Percentiles rank a stretch among this genome's conserved stretches.
Evolutionary conservation across 306 rosid genomes (phyloP).

Genomic region (Cucumis cinereus): DNA sequence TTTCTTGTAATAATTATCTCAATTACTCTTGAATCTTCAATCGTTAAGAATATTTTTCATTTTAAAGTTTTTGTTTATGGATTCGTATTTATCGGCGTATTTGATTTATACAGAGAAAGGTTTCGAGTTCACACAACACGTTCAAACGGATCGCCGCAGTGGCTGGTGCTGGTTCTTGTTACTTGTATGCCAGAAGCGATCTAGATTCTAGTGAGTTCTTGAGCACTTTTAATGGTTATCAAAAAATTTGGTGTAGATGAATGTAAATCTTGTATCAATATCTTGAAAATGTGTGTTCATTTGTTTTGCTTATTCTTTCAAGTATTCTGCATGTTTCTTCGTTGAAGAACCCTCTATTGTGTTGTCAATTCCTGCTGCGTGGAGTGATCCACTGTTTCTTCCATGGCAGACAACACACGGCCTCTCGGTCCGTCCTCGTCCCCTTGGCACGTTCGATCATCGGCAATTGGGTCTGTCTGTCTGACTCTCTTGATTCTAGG

Average conservation of each 20-base stretch:
- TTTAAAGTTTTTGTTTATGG: neutral
- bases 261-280: neutral
- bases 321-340: neutral
- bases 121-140: slow-evolving; percentile 10
- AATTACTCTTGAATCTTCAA: neutral
- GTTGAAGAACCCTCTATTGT: slow-evolving; percentile 25
- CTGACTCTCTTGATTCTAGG: neutral
- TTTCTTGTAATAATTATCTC: slow-evolving; percentile 18
- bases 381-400: slow-evolving; percentile 17
- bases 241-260: neutral
- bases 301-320: neutral
- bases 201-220: slow-evolving; percentile 21
- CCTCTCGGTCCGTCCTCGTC: neutral
- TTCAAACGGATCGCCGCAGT: slow-evolving; percentile 24
- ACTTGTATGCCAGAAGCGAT: slow-evolving; percentile 6
- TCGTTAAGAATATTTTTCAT: neutral
- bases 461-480: slow-evolving; percentile 26
- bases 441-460: neutral
- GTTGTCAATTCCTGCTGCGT: slow-evolving; percentile 20
- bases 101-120: slow-evolving; percentile 26
- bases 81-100: neutral
- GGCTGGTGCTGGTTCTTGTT: slow-evolving; percentile 34
- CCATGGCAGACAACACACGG: slow-evolving; percentile 17
- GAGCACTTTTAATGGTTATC: neutral
- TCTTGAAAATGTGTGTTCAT: neutral